Evolutionary conservation across 495 filamentous ascomycete genomes (phyloP).

Genomic region (Neurospora pannonica): DNA sequence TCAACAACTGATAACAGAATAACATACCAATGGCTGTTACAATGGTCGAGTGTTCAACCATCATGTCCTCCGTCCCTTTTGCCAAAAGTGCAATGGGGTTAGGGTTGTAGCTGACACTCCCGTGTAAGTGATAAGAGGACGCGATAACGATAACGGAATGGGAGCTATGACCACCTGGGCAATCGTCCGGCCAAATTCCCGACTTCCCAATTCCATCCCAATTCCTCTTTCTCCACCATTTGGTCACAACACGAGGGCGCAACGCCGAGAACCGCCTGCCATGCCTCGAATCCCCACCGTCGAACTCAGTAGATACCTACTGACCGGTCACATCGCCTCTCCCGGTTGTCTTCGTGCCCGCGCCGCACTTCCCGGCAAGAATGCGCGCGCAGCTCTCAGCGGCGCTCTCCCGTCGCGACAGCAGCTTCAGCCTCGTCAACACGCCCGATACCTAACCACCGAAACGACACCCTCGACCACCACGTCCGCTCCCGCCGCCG

Average conservation of each 20-base stretch:
- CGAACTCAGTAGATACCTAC: conserved; percentile 38
- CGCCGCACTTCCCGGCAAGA: background rate
- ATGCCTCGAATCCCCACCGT: conserved; percentile 29
- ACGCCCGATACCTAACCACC: background rate
- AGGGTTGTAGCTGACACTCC: background rate
- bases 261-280: background rate
- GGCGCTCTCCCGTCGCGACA: background rate
- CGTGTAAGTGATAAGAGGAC: background rate
- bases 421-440: background rate
- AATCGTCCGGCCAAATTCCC: background rate
- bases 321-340: conserved; percentile 31
- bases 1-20: background rate
- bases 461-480: background rate
- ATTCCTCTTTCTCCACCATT: background rate
- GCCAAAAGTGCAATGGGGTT: background rate
- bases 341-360: conserved; percentile 30
- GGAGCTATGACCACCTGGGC: background rate
- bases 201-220: background rate
- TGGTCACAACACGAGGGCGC: background rate
- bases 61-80: background rate
- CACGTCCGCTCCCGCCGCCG: background rate
- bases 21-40: background rate
- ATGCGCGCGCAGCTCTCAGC: background rate
- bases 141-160: background rate
- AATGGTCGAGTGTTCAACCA: background rate